phyloP scores from a whole-genome alignment of 1,284 basidiomycete species.

The Cutaneotrichosporon dermatis region DNA sequence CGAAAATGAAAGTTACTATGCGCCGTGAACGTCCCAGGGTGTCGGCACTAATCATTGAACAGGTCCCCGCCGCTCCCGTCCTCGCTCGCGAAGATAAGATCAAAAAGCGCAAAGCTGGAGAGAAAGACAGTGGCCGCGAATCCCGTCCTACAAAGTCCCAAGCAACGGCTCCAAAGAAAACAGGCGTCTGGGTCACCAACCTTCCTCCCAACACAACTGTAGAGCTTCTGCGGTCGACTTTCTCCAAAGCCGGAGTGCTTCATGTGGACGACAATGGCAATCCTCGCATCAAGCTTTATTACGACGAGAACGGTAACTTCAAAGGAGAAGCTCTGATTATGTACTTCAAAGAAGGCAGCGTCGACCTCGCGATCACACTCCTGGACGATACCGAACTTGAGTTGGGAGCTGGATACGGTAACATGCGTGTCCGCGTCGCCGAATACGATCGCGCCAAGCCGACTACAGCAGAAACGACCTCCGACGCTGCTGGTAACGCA shows the following conservation, averaged over 20 bases:
- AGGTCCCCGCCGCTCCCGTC: conserved; percentile 80
- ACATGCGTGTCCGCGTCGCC: conserved; percentile 79
- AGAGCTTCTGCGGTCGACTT: conserved; percentile 73
- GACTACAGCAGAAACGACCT: conserved; percentile 64
- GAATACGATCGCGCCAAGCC: conserved; percentile 60
- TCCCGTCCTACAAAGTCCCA: conserved; percentile 49
- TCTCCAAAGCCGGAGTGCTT: conserved; percentile 85
- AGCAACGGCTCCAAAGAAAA: conserved; percentile 58
- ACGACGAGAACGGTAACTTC: conserved; percentile 80
- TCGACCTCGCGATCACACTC: conserved; percentile 75
- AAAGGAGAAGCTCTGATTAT: conserved; percentile 94
- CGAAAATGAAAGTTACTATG: conserved; percentile 64
- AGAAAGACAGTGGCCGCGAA: conserved; percentile 50
- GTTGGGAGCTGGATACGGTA: conserved; percentile 61
- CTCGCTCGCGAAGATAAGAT: conserved; percentile 58
- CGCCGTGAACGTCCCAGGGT: not conserved
- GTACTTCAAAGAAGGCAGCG: conserved; percentile 96
- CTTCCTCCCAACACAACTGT: conserved; percentile 72
- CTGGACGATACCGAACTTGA: conserved; percentile 90
- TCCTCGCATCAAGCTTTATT: conserved; percentile 90
- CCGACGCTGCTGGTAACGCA: not conserved
- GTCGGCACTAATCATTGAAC: conserved; percentile 9
- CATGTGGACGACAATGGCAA: conserved; percentile 84
- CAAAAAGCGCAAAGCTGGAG: conserved; percentile 59
- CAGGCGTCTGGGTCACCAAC: conserved; percentile 84